These are phyloP conservation scores for Trichophyton verrucosum DNA, from an alignment of 2,329 filamentous ascomycete genomes.

Conservation along the genomic window DNA sequence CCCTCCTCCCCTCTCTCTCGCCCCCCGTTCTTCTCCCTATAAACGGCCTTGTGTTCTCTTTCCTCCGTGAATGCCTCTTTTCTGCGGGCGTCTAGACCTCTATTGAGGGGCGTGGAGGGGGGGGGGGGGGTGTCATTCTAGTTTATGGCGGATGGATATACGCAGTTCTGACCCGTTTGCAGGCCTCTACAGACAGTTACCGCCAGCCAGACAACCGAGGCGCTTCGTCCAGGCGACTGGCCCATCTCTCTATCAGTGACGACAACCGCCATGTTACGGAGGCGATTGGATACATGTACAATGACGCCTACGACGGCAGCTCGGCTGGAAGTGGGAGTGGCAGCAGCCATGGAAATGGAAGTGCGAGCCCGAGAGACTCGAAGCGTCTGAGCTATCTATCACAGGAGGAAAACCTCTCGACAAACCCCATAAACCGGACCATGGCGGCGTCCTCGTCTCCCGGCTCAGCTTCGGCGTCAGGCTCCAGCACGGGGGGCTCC, in stretches of 20 bases:
- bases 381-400: conserved; percentile 65
- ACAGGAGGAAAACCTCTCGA: conserved; percentile 33
- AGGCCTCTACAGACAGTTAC: conserved; percentile 1
- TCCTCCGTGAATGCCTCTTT: too few relatives aligned
- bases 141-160: not conserved
- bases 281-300: conserved; percentile 83
- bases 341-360: not conserved
- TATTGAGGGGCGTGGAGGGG: not conserved
- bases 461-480: conserved; percentile 6
- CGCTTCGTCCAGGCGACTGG: conserved; percentile 13
- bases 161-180: not conserved
- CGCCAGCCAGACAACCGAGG: not conserved
- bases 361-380: conserved; percentile 36
- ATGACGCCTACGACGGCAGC: conserved; percentile 45
- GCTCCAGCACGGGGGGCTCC: conserved; percentile 10
- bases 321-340: not conserved
- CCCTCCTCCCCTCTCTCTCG: not conserved
- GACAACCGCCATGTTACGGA: conserved; percentile 90
- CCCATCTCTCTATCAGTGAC: conserved; percentile 64
- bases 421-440: conserved; percentile 24
- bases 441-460: conserved; percentile 19
- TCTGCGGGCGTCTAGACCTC: not conserved
- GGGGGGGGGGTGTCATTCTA: not conserved
- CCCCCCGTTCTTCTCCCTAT: too few relatives aligned
- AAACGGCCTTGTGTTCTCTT: not conserved